Base-by-base conservation (phyloP, 192 early-diverging fungal species). In the Thoreauomyces humboldtii region DNA sequence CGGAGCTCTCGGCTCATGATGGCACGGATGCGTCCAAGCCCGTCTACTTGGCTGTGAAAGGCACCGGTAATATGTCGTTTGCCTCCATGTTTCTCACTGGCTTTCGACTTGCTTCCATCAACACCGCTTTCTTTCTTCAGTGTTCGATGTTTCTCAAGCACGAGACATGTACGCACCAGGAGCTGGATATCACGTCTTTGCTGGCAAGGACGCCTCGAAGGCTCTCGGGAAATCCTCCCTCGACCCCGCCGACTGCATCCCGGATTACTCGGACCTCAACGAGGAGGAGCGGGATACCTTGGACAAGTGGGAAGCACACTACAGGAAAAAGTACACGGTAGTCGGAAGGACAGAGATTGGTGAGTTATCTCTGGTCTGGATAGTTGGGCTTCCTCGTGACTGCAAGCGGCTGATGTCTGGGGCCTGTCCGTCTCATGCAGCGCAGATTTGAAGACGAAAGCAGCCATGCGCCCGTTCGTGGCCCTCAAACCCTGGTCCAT, bases 41-140 rank as follows among this genome's bases (percentile, higher is more conserved):
- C 9, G 84, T 93, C 60, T 93, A 91, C 63, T 77, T 93, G n/a
- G 92, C 88, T 3, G 76, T 93, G 53, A 93, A 92, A 72, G 88
- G 92, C 7, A 85, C 76, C 51, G 81, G 73, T 75, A 66, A 50
- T 21, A 17, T 21, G 19, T 54, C 35, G 7, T n/a, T 15, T 4
- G 21, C 35, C 1, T 27, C 14, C n/a, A 3, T 58, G 0, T 24
- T 22, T 37, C 54, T 61, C n/a, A n/a, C n/a, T n/a, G n/a, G n/a
- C n/a, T n/a, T n/a, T n/a, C n/a, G n/a, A n/a, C n/a, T 65, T 65
- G n/a, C 2, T 65, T 12, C 28, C 19, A 14, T 65, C 14, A 22
- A 12, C 12, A 29, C 25, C 17, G 27, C n/a, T 33, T 15, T 66
- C 66, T 60, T 73, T 21, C 19, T 32, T 7, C 47, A 71, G 79